phyloP scores from a whole-genome alignment of 2,329 filamentous ascomycete species.

The Penicillium thymicola region DNA sequence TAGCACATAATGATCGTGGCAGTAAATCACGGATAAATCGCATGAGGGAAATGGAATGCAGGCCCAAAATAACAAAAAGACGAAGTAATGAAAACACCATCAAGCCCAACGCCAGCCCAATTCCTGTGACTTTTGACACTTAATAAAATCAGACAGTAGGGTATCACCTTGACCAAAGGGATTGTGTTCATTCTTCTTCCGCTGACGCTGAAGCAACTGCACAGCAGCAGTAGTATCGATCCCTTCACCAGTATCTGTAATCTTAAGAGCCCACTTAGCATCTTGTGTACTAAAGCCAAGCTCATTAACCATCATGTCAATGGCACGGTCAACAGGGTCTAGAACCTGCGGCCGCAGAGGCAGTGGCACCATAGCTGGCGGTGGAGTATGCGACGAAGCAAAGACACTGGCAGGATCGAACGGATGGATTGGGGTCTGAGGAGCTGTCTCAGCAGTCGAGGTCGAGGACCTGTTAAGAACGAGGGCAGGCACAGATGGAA shows the following conservation, averaged over 20 bases:
- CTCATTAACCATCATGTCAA: conserved; percentile 54
- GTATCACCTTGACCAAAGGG: conserved; percentile 15
- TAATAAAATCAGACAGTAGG: conserved; percentile 26
- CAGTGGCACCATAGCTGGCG: conserved; percentile 6
- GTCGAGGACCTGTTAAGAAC: conserved; percentile 13
- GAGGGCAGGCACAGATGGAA: conserved; percentile 3
- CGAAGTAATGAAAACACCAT: neutral
- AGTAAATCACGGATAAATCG: neutral
- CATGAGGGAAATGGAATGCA: neutral
- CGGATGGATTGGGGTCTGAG: conserved; percentile 6
- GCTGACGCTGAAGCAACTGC: conserved; percentile 50
- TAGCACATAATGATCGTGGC: neutral
- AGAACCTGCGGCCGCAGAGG: conserved; percentile 34
- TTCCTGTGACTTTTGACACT: conserved; percentile 23
- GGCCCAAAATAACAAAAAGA: neutral
- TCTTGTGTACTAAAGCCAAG: conserved; percentile 58
- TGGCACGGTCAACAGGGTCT: conserved; percentile 56
- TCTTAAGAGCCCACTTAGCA: conserved; percentile 55
- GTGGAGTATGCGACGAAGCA: conserved; percentile 17
- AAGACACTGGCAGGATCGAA: conserved; percentile 8
- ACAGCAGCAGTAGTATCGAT: conserved; percentile 57
- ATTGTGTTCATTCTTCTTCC: conserved; percentile 24
- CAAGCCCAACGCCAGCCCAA: conserved; percentile 42
- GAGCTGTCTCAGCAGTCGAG: conserved; percentile 19
- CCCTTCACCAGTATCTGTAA: conserved; percentile 59